A percentile compares a stretch with the other conserved stretches of the same genome.
phyloP scores from a whole-genome alignment of 2,329 filamentous ascomycete species.

The Eutypella sp. region DNA sequence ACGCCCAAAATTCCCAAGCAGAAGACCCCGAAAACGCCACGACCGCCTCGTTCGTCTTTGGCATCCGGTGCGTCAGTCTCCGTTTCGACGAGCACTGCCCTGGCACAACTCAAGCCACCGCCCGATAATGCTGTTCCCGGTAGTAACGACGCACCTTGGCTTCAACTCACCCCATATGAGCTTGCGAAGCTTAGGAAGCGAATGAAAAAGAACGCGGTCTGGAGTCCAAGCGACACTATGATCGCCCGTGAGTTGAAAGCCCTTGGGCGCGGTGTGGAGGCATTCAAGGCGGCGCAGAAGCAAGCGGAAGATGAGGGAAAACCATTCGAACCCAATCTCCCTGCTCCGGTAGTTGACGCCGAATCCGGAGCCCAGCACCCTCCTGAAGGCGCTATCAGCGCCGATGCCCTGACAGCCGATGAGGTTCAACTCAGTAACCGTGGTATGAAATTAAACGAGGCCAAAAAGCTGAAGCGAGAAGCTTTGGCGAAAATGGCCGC shows the following conservation, averaged over 20 bases:
- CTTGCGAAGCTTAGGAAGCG: constrained; percentile 68
- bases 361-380: constrained; percentile 48
- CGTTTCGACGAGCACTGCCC: constrained; percentile 34
- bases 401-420: constrained; percentile 51
- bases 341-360: constrained; percentile 39
- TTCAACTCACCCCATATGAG: constrained; percentile 60
- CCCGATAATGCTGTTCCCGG: constrained; percentile 55
- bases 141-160: constrained; percentile 58
- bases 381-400: constrained; percentile 55
- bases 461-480: constrained; percentile 69
- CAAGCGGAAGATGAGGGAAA: constrained; percentile 62
- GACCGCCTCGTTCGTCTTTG: constrained; percentile 21
- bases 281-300: constrained; percentile 56
- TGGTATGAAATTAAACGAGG: constrained; percentile 73
- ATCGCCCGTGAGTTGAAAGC: constrained; percentile 71
- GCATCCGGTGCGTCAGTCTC: constrained; percentile 37
- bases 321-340: constrained; percentile 47
- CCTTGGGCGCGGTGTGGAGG: constrained; percentile 62
- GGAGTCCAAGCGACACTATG: constrained; percentile 83
- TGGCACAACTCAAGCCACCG: constrained; percentile 48
- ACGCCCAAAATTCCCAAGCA: constrained; percentile 42
- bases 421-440: constrained; percentile 64
- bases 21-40: constrained; percentile 28
- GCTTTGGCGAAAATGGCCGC: constrained; percentile 56
- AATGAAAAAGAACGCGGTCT: constrained; percentile 89